Evolutionary conservation across 768 basidiomycete species (phyloP).

Genomic region (Collybiopsis confluens): DNA sequence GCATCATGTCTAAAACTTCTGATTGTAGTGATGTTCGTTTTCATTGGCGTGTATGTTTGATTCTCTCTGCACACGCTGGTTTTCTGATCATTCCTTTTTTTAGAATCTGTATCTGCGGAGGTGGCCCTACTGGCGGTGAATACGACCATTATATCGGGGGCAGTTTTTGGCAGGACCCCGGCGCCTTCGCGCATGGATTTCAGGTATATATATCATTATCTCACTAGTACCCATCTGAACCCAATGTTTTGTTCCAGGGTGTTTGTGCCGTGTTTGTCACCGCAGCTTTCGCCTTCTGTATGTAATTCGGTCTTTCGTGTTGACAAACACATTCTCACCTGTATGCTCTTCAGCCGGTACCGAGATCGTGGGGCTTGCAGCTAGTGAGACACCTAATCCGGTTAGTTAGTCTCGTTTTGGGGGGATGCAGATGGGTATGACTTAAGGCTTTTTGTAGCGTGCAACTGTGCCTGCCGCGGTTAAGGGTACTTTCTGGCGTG

Average conservation of each 20-base stretch:
- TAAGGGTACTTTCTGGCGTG: slow-evolving; percentile 46
- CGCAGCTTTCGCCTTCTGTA: slow-evolving; percentile 18
- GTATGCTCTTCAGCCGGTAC: slow-evolving; percentile 44
- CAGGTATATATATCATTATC: too few species aligned
- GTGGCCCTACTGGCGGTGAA: slow-evolving; percentile 32
- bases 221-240: too few species aligned
- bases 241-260: too few species aligned
- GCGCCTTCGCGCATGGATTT: slow-evolving; percentile 41
- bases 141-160: slow-evolving; percentile 37
- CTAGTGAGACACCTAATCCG: slow-evolving; percentile 43
- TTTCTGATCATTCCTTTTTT: too few species aligned
- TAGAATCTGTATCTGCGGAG: slow-evolving; percentile 38
- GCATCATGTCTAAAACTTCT: slow-evolving; percentile 45
- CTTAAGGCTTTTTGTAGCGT: not conserved
- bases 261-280: slow-evolving; percentile 44
- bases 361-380: slow-evolving; percentile 43
- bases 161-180: slow-evolving; percentile 30
- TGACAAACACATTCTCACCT: not conserved
- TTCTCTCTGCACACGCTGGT: not conserved
- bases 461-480: slow-evolving; percentile 26
- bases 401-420: slow-evolving; percentile 36
- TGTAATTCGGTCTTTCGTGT: not conserved
- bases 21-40: slow-evolving; percentile 41
- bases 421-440: not conserved
- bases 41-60: slow-evolving; percentile 37